Base-by-base conservation (phyloP, 1,139 yeast species). In the Candida mesenterica region DNA sequence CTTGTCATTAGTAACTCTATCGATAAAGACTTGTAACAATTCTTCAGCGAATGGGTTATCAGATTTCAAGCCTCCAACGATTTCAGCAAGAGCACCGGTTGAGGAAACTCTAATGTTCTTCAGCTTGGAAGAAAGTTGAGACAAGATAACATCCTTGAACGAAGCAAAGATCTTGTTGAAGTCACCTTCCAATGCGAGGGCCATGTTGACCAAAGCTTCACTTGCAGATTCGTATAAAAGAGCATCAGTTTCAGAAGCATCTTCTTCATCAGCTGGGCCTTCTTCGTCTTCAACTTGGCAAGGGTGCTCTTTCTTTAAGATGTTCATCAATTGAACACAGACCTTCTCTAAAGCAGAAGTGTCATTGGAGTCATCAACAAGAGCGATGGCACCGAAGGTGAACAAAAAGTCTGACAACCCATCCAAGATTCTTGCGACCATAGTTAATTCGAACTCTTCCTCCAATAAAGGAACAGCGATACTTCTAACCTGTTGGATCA, bases 51-150 rank as follows among this genome's bases (percentile, higher is more conserved):
- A 82, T 42, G 86, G 85, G 52, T 87, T 80, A 44, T 77, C 61
- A 27, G 71, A 59, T 57, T 83, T 81, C 71, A 92, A 69, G 39
- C 94, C 94, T 39, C 77, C 76, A 36, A 87, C 77, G 45, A 92
- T 80, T 62, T 90, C 98, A 29, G 97, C 96, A 45, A 89, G 70
- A 30, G 94, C 86, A 46, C 97, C 97, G 48, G 88, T 78, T 31
- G 94, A 82, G 35, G 87, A 75, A 30, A 87, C 85, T 60, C 97
- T 79, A 71, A 86, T 92, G 42, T 60, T 61, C 63, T 79, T 82
- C 37, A 83, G 78, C 58, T 81, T 79, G 42, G 85, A 75, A 38
- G 72, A 67, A 43, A 80, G 76, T 58, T 82, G 78, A 37, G 76
- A 59, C 44, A 77, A 63, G 40, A 92, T 70, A 32, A 78, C 63